A percentile compares a stretch with the other conserved stretches of the same genome.
Evolutionary conservation across 352 stramenopile species (phyloP).

Genomic region (Phytophthora sp.): DNA sequence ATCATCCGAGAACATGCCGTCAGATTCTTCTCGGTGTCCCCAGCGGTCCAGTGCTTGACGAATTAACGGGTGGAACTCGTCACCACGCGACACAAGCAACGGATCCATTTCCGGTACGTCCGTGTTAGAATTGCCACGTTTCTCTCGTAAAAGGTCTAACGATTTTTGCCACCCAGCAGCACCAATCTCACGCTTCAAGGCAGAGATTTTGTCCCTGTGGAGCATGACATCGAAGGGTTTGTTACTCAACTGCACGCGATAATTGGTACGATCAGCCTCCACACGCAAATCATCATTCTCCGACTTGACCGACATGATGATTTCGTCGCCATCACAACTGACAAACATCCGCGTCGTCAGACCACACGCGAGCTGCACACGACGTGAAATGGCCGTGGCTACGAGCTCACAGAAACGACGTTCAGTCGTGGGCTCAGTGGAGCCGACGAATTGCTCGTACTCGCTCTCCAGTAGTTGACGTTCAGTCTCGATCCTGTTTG

Average conservation of each 20-base stretch:
- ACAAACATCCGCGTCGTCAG: constrained; percentile 77
- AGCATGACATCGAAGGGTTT: constrained; percentile 62
- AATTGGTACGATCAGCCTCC: constrained; percentile 70
- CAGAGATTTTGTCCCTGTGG: constrained; percentile 59
- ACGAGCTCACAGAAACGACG: constrained; percentile 66
- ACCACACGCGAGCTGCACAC: constrained; percentile 68
- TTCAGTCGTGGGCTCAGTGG: constrained; percentile 47
- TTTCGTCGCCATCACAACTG: constrained; percentile 68
- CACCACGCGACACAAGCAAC: constrained; percentile 53
- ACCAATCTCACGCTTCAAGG: constrained; percentile 54
- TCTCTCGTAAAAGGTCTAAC: constrained; percentile 50
- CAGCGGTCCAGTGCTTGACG: constrained; percentile 51
- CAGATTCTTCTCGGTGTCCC: constrained; percentile 75
- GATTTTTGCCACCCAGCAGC: constrained; percentile 46
- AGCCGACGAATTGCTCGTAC: constrained; percentile 61
- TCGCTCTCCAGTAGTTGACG: constrained; percentile 49
- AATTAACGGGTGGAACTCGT: constrained; percentile 56
- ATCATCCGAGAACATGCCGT: constrained; percentile 54
- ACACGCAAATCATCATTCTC: constrained; percentile 75
- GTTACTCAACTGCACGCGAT: constrained; percentile 71
- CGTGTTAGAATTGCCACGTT: constrained; percentile 36
- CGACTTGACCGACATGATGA: constrained; percentile 76
- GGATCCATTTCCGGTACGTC: constrained; percentile 72
- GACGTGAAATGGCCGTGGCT: constrained; percentile 57
- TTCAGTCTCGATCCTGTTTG: constrained; percentile 31